A percentile compares a stretch with the other conserved stretches of the same genome.
phyloP scores from a whole-genome alignment of 2,329 filamentous ascomycete species.

The Penicillium sp. region DNA sequence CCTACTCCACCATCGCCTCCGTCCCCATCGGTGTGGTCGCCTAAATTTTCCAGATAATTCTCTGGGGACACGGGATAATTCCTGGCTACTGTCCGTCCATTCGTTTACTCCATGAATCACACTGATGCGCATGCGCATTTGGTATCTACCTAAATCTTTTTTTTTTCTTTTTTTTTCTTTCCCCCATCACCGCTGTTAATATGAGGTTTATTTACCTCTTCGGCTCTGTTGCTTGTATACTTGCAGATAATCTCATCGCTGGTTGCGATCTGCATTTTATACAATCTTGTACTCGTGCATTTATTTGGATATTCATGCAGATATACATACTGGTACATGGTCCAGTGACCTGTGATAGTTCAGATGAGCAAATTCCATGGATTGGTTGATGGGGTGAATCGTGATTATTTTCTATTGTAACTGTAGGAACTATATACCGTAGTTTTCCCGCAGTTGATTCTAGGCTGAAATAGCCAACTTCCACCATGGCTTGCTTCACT shows the following conservation, averaged over 20 bases:
- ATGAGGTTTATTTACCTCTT: not conserved
- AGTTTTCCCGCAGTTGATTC: too few species aligned
- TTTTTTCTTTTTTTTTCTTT: slow-evolving; percentile 1
- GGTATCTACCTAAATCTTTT: not conserved
- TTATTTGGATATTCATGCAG: not conserved
- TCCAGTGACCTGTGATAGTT: not conserved
- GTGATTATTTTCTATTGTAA: not conserved
- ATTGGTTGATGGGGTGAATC: not conserved
- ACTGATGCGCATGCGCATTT: not conserved
- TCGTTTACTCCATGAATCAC: slow-evolving; percentile 9
- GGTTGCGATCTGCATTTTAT: not conserved
- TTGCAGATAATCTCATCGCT: not conserved
- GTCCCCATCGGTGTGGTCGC: slow-evolving; percentile 31
- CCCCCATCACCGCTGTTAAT: slow-evolving; percentile 2
- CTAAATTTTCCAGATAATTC: slow-evolving; percentile 16
- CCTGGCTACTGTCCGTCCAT: slow-evolving; percentile 15
- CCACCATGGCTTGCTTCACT: not conserved
- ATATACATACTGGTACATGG: slow-evolving; percentile 3
- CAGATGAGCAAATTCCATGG: not conserved
- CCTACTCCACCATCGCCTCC: slow-evolving; percentile 21
- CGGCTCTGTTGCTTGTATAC: not conserved
- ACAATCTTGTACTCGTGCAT: not conserved
- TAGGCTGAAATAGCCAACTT: not conserved
- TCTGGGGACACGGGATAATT: not conserved
- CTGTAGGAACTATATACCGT: not conserved